A percentile compares a stretch with the other conserved stretches of the same genome.
phyloP scores from a whole-genome alignment of 176 grass and related monocot species.

The Alloteropsis semialata region DNA sequence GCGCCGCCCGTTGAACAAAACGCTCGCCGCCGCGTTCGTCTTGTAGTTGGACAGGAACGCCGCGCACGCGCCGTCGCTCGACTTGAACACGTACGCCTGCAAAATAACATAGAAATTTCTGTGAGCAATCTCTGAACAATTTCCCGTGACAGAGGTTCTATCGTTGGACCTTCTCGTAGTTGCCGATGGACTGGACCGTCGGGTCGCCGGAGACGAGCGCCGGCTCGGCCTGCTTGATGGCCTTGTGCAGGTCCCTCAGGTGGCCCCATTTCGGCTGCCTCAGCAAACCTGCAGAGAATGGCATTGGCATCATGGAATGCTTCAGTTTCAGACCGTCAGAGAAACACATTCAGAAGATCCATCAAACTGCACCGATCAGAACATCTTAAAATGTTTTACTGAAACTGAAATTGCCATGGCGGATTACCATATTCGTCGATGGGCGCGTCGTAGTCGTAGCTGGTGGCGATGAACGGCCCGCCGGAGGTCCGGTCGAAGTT shows the following conservation, averaged over 20 bases:
- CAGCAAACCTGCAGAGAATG: conserved; percentile 50
- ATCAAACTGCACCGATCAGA: no score
- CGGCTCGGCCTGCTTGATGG: conserved; percentile 89
- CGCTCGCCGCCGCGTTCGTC: conserved; percentile 33
- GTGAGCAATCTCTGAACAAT: neutral
- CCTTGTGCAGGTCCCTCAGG: conserved; percentile 90
- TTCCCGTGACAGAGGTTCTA: no score
- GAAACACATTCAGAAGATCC: neutral
- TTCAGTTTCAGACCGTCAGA: neutral
- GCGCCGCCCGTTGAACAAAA: conserved; percentile 57
- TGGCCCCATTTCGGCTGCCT: conserved; percentile 94
- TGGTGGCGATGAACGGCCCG: conserved; percentile 93
- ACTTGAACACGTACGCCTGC: conserved; percentile 84
- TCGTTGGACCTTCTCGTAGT: conserved; percentile 72
- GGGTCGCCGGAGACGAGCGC: conserved; percentile 70
- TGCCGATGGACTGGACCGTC: conserved; percentile 59
- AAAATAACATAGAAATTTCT: neutral
- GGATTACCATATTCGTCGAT: conserved; percentile 87
- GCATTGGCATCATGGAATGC: neutral
- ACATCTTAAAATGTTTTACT: no score
- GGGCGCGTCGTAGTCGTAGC: conserved; percentile 92
- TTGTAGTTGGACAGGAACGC: conserved; percentile 93
- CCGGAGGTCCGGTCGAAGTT: conserved; percentile 91
- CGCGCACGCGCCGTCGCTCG: conserved; percentile 62
- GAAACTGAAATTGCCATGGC: neutral